Base-by-base conservation (phyloP, 495 filamentous ascomycete species). In the Neurospora sp. region DNA sequence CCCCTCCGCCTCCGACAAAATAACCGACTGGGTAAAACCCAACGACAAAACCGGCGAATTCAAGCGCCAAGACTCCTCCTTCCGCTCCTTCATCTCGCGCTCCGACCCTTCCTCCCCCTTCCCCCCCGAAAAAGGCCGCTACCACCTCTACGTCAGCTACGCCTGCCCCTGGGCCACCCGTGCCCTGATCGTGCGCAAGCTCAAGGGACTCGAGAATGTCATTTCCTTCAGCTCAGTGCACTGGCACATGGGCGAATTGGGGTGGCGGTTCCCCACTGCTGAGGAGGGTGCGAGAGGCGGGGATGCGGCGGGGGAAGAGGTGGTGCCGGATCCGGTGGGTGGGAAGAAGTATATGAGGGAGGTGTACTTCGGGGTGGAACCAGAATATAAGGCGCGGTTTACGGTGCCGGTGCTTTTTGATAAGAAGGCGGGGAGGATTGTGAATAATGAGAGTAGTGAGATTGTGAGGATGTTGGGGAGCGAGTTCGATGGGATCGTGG, bases 91-190 rank as follows among this genome's bases (percentile, higher is more conserved):
- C 79, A 90, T 95, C 81, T 92, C 89, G 15, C 78, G 82, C 8
- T 83, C 86, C 73, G 54, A 34, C 54, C 54, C 24, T 4, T 83
- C 88, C 31, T 86, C 91, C 1, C 77, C 86, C 75, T 96, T 92
- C 80, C 90, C 92, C 0, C 84, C 93, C 17, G 92, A 93, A 78
- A 89, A 88, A 77, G 89, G 87, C 72, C 87, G 93, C 72, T 96
- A 96, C 78, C 92, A 93, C 71, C 87, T 96, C 71, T 97, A 93
- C 80, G 85, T 95, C 76, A 83, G 80, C 79, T 86, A 85, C 75
- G 92, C 91, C 71, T 97, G 93, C 79, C 93, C 93, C 0, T 97
- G 93, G 93, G 93, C 93, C 0, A 92, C 90, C 72, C 89, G 94
- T 21, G 89, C 92, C 0, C 88, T 94, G 28, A 89, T 96, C 71